Evolutionary conservation across 2,329 filamentous ascomycete species (phyloP).

Genomic region (Tolypocladium cylindrosporum): DNA sequence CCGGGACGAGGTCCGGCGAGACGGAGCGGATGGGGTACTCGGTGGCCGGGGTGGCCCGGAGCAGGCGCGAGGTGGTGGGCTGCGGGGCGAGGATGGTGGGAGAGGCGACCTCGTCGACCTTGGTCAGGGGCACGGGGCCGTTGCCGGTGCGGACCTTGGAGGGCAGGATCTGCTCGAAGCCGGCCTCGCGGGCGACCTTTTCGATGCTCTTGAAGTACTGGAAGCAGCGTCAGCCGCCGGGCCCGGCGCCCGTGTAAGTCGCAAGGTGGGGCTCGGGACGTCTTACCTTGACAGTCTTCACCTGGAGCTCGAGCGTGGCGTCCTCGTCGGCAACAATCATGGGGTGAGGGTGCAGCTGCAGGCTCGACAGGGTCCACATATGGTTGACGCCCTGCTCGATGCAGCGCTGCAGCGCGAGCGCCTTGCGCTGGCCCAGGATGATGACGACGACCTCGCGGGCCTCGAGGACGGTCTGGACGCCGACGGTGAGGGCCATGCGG

Average conservation of each 20-base stretch:
- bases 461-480: conserved; percentile 74
- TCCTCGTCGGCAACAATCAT: conserved; percentile 81
- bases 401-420: conserved; percentile 67
- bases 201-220: conserved; percentile 66
- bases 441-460: conserved; percentile 75
- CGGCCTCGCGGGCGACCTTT: conserved; percentile 46
- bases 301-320: conserved; percentile 60
- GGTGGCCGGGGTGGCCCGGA: conserved; percentile 43
- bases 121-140: conserved; percentile 25
- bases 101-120: conserved; percentile 32
- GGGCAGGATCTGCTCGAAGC: conserved; percentile 47
- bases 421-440: conserved; percentile 72
- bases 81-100: conserved; percentile 41
- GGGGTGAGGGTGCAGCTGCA: conserved; percentile 72
- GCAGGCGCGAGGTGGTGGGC: conserved; percentile 43
- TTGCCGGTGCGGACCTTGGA: conserved; percentile 45
- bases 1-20: conserved; percentile 51
- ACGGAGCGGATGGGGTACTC: conserved; percentile 46
- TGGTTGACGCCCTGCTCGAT: conserved; percentile 78
- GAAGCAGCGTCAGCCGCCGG: background rate
- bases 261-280: background rate
- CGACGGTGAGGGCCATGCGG: conserved; percentile 74
- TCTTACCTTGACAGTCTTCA: conserved; percentile 58
- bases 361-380: conserved; percentile 79
- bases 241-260: background rate